These are phyloP conservation scores for Wickerhamomyces queroliae DNA, from an alignment of 805 yeast species.

Conservation along the genomic window DNA sequence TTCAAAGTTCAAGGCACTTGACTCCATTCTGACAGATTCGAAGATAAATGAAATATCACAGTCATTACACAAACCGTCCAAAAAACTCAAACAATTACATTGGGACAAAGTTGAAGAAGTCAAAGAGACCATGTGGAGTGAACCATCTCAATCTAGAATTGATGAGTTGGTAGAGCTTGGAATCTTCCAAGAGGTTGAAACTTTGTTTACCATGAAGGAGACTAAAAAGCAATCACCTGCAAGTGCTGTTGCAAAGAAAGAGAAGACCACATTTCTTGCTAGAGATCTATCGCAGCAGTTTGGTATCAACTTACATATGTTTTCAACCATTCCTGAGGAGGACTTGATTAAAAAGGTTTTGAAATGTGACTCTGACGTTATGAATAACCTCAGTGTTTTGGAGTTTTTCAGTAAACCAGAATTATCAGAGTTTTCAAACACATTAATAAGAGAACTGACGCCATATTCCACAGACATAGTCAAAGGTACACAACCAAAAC, in stretches of 20 bases:
- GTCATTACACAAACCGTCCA: constrained; percentile 43
- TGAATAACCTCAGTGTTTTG: constrained; percentile 65
- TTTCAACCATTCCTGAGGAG: constrained; percentile 53
- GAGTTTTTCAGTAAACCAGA: constrained; percentile 80
- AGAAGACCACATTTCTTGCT: constrained; percentile 64
- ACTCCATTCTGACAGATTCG: neutral
- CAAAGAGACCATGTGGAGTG: constrained; percentile 82
- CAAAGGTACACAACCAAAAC: constrained; percentile 42
- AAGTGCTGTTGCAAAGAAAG: constrained; percentile 39
- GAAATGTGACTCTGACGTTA: constrained; percentile 66
- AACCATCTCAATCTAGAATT: constrained; percentile 47
- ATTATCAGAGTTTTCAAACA: constrained; percentile 68
- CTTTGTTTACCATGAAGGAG: constrained; percentile 81
- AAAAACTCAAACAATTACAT: constrained; percentile 87
- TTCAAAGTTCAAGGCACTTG: constrained; percentile 4
- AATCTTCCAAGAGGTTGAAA: constrained; percentile 76
- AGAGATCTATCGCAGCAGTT: constrained; percentile 91
- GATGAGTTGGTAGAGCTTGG: constrained; percentile 71
- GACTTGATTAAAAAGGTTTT: constrained; percentile 67
- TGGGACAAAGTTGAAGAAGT: constrained; percentile 92
- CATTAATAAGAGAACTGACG: constrained; percentile 61
- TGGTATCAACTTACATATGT: constrained; percentile 87
- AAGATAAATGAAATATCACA: constrained; percentile 34
- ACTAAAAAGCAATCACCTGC: constrained; percentile 39
- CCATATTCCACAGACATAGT: constrained; percentile 73